Evolutionary conservation across 148 eudicot genomes (phyloP).

Genomic region (Chenopodium suecicum): DNA sequence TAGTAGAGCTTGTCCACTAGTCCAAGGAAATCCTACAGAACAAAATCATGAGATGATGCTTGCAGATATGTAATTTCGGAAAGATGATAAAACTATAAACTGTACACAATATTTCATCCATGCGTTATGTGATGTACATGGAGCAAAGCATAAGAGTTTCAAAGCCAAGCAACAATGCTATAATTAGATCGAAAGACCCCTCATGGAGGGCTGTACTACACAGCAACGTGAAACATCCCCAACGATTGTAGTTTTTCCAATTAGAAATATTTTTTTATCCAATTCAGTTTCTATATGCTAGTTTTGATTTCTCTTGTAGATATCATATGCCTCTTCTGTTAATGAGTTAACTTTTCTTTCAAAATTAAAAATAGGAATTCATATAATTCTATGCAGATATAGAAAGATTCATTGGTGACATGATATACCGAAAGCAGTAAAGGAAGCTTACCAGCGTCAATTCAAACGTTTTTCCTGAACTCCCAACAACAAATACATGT

Average conservation of each 20-base stretch:
- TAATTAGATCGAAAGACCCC: too few species aligned
- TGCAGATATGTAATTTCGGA: not conserved
- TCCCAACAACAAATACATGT: slow-evolving; percentile 72
- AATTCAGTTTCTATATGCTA: too few species aligned
- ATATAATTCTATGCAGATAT: not conserved
- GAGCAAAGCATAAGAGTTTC: not conserved
- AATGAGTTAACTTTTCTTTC: not conserved
- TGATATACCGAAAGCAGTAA: not conserved
- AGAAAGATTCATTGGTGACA: not conserved
- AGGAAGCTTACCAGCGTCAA: slow-evolving; percentile 53
- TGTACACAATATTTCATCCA: not conserved
- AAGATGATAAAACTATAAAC: not conserved
- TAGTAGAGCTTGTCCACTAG: slow-evolving; percentile 88
- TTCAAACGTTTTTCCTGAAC: slow-evolving; percentile 65
- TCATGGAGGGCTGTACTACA: too few species aligned
- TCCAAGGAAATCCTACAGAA: slow-evolving; percentile 87
- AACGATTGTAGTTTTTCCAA: too few species aligned
- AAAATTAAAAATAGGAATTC: not conserved
- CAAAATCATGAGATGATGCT: slow-evolving; percentile 12
- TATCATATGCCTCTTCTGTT: too few species aligned
- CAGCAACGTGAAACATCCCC: too few species aligned
- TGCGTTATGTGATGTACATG: not conserved
- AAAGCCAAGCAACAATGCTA: not conserved
- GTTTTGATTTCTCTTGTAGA: too few species aligned
- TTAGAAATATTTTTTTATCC: too few species aligned